Base-by-base conservation (phyloP, 2,329 filamentous ascomycete genomes). In the Thermomyces lanuginosus region DNA sequence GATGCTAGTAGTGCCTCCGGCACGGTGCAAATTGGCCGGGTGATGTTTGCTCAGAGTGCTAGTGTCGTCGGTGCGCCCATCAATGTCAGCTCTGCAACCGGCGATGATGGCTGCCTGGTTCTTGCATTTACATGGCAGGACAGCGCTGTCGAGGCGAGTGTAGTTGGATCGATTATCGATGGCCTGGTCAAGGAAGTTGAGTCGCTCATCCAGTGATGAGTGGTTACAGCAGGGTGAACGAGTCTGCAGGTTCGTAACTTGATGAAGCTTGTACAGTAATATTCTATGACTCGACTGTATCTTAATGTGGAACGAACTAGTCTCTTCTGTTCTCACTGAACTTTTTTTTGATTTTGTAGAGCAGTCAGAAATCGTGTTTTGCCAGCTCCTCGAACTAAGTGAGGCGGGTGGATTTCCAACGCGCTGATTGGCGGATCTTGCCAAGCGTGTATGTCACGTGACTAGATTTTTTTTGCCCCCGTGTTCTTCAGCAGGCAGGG, bases 21-120 rank as follows among this genome's bases (percentile, higher is more conserved):
- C 16, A 29, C 32, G 5, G 39, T 47, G 37, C 37, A 32, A 10
- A 45, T 61, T 15, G 50, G 49, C 1, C 46, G 54, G 3, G 49
- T 61, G 38, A 32, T 57, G 3, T 63, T 64, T 29, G 59, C 56
- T 13, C 59, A 64, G 35, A 54, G 52, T 34, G 44, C 48, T 2
- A 51, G 45, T 35, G 49, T 54, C 1, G 42, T 48, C 2, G 52
- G 55, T 0, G 39, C 43, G 15, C 51, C 53, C 3, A 34, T 63
- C 21, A 43, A 42, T 8, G 40, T 59, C 5, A 58, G 50, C 21
- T 46, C 47, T 27, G 44, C 56, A 8, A 59, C 57, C 1, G 61
- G 61, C 8, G 48, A 46, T 4, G 56, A 64, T 44, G 55, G 54
- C 1, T 54, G 52, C 34, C 40, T 59, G 35, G 41, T 45, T 6